These are phyloP conservation scores for Rhododendron simsii DNA, from an alignment of 148 eudicot species.

Conservation along the genomic window DNA sequence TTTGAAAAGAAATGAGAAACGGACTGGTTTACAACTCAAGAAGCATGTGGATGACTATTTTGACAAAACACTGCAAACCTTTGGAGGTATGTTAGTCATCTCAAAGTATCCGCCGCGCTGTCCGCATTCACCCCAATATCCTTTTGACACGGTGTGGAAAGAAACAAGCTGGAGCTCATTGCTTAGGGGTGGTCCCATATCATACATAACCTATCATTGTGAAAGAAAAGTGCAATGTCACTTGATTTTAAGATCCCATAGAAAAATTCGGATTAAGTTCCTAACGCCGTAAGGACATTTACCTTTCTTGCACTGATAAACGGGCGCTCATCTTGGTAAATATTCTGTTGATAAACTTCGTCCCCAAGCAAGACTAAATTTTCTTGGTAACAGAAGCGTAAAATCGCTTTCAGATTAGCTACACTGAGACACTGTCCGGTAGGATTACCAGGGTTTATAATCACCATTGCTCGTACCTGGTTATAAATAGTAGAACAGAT, in stretches of 20 bases:
- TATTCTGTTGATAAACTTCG: slow-evolving; percentile 96
- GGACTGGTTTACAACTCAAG: not conserved
- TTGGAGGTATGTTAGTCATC: slow-evolving; percentile 88
- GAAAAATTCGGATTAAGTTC: not conserved
- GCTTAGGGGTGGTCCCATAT: slow-evolving; percentile 83
- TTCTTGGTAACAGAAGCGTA: slow-evolving; percentile 70
- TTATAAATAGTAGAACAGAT: slow-evolving; percentile 6
- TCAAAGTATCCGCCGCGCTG: slow-evolving; percentile 97
- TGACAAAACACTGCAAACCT: slow-evolving; percentile 41
- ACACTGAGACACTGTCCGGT: slow-evolving; percentile 97
- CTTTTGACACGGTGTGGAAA: slow-evolving; percentile 95
- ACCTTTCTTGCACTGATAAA: slow-evolving; percentile 94
- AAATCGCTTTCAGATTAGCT: slow-evolving; percentile 70
- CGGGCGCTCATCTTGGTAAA: slow-evolving; percentile 98
- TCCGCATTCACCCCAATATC: slow-evolving; percentile 98
- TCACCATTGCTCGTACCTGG: slow-evolving; percentile 98
- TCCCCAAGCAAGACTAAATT: slow-evolving; percentile 83
- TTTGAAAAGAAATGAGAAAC: not conserved
- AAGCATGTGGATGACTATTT: not conserved
- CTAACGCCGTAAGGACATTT: not conserved
- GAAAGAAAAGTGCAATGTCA: not conserved
- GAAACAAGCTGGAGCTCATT: slow-evolving; percentile 90
- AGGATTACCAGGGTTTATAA: slow-evolving; percentile 99
- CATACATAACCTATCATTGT: slow-evolving; percentile 60
- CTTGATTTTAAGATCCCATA: not conserved